Conservation (phyloP, 306 rosid genomes). For the Fragaria nilgerrensis region DNA sequence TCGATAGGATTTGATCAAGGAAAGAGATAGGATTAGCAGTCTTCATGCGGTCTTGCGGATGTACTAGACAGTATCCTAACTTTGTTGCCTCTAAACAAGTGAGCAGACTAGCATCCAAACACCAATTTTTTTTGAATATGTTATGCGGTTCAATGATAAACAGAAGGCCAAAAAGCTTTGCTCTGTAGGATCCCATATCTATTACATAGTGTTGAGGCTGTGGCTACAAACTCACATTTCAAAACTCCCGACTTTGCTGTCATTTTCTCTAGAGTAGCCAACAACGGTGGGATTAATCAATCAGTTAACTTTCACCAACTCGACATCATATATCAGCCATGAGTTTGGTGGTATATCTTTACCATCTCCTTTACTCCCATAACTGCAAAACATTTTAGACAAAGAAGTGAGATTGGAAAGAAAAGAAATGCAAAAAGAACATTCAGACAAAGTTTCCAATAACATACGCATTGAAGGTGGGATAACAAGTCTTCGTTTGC, state of each 20-base stretch:
- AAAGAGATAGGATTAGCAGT: no score
- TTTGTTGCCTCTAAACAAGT: no score
- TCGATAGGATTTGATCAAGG: no score
- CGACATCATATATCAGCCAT: constrained; percentile 75
- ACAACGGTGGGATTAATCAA: neutral
- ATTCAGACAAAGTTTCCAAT: constrained; percentile 1
- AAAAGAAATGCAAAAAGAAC: neutral
- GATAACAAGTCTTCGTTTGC: constrained; percentile 67
- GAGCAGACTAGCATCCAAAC: neutral
- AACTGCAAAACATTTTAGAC: constrained; percentile 46
- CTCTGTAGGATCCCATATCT: neutral
- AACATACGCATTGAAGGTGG: constrained; percentile 78
- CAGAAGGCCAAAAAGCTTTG: neutral
- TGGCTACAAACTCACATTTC: neutral
- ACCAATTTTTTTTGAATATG: neutral
- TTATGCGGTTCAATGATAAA: neutral
- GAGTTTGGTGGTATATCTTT: constrained; percentile 58
- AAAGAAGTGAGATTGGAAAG: constrained; percentile 14
- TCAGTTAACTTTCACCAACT: constrained; percentile 67
- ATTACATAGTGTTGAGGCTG: neutral
- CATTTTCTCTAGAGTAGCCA: neutral
- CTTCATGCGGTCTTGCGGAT: no score
- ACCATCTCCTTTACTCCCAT: constrained; percentile 38
- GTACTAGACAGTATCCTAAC: no score
- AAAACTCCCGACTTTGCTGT: neutral